Evolutionary conservation across 352 stramenopile species (phyloP), one percentile per base, ranked within the genome.

Genomic region (Discostella stelligera): DNA sequence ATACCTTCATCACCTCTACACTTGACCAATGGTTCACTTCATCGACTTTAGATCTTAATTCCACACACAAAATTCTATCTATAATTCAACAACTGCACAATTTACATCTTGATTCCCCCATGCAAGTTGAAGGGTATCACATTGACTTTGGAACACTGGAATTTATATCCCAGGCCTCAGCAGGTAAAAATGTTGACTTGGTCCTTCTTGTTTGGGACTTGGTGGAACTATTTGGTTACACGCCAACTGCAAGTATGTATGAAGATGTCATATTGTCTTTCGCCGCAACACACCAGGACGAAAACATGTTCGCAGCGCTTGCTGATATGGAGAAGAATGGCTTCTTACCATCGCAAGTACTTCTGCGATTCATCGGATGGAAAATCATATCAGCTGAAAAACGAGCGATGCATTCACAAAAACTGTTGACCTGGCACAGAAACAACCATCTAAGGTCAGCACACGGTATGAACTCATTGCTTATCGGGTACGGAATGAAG

Each of bases 251-350:
- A 46, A 32, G 62, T 2, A 80, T 91, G 54, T 92, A 84, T 71
- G 84, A 92, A 71, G 85, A 86, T 66, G 82, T 84, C 10, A 66
- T 90, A 23, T 54, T 89, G 46, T 66, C 80, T 4, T 90, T 92
- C 71, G 55, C 25, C 2, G 74, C 72, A 11, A 74, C 21, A 13
- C 70, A 73, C 7, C 41, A 61, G 58, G 37, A 82, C 41, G 23
- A 77, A 14, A 58, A 79, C 25, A 64, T 77, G 7, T 88, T 86
- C 74, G 60, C 74, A 16, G 82, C 73, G 14, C 27, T 92, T 10
- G 54, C 64, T 14, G 76, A 85, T 25, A 92, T 92, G 87, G 75
- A 89, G 58, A 77, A 77, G 21, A 80, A 80, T 48, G 86, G 80
- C 0, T 84, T 78, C 27, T 37, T 71, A 3, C 72, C 79, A n/a